Conservation (phyloP, 306 rosid genomes). For the Dalbergia cochinchinensis region DNA sequence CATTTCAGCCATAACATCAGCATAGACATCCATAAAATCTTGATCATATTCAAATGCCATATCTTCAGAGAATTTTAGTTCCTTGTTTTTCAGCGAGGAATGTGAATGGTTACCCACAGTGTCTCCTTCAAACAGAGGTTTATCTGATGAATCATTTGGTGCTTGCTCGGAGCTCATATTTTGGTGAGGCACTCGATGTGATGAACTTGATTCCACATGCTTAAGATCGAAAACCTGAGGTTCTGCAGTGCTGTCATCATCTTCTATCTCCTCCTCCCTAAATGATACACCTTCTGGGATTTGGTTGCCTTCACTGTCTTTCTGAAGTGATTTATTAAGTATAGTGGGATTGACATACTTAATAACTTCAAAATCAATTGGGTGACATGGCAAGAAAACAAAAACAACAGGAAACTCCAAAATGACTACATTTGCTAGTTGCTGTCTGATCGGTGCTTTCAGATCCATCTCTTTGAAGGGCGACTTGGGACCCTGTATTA, state of each 20-base stretch:
- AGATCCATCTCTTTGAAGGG: conserved; percentile 76
- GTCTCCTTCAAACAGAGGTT: conserved; percentile 48
- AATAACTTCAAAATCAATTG: conserved; percentile 66
- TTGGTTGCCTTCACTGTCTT: conserved; percentile 47
- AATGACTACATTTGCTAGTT: conserved; percentile 62
- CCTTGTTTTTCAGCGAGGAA: conserved; percentile 40
- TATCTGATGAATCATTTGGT: conserved; percentile 44
- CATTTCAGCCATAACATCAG: conserved; percentile 64
- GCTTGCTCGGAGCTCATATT: conserved; percentile 44
- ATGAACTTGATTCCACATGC: conserved; percentile 52
- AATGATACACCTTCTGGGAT: conserved; percentile 61
- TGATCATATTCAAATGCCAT: conserved; percentile 68
- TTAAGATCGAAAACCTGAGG: conserved; percentile 69
- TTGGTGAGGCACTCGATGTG: conserved; percentile 34
- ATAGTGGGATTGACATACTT: conserved; percentile 48
- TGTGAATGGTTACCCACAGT: conserved; percentile 47
- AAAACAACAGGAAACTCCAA: conserved; percentile 87
- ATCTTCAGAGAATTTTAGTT: conserved; percentile 48
- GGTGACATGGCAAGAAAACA: conserved; percentile 77
- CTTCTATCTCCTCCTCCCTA: conserved; percentile 84
- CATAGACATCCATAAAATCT: conserved; percentile 63
- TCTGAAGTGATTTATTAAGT: conserved; percentile 50
- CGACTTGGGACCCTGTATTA: conserved; percentile 68
- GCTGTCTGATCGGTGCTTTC: conserved; percentile 75
- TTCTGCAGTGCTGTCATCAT: conserved; percentile 49